Conservation (phyloP, 1,284 basidiomycete species). For the Microbotryum intermedium region DNA sequence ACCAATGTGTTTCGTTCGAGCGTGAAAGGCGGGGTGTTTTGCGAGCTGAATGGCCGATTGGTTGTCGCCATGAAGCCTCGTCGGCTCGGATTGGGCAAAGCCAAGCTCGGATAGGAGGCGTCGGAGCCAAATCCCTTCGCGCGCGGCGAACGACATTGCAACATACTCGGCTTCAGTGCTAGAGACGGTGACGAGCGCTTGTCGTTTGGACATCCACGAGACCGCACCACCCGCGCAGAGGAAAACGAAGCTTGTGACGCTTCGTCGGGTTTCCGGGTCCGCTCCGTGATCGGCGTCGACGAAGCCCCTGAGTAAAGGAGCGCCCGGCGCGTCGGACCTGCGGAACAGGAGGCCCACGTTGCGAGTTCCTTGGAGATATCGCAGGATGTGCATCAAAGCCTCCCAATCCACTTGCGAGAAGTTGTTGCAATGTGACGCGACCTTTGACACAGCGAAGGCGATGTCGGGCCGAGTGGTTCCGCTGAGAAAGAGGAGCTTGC, state of each 20-base stretch:
- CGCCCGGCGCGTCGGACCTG: not conserved
- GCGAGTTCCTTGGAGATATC: slow-evolving; percentile 48
- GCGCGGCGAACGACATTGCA: slow-evolving; percentile 45
- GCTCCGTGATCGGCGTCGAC: slow-evolving; percentile 44
- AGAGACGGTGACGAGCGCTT: slow-evolving; percentile 40
- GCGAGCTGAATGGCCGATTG: slow-evolving; percentile 31
- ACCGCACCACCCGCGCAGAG: slow-evolving; percentile 36
- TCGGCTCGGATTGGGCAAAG: slow-evolving; percentile 9
- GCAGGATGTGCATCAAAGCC: slow-evolving; percentile 42
- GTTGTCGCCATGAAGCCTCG: slow-evolving; percentile 34
- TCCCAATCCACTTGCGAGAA: slow-evolving; percentile 40
- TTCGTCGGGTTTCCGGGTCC: slow-evolving; percentile 35
- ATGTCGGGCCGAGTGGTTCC: slow-evolving; percentile 44
- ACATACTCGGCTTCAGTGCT: slow-evolving; percentile 45
- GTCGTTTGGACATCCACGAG: slow-evolving; percentile 43
- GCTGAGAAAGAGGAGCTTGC: slow-evolving; percentile 43
- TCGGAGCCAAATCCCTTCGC: slow-evolving; percentile 42
- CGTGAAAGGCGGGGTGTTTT: slow-evolving; percentile 28
- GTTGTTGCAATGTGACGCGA: slow-evolving; percentile 38
- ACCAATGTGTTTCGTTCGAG: slow-evolving; percentile 36
- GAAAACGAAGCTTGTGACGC: slow-evolving; percentile 43
- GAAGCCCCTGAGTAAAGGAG: slow-evolving; percentile 38
- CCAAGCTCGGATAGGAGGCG: slow-evolving; percentile 32
- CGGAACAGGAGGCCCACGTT: slow-evolving; percentile 33
- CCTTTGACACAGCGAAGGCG: slow-evolving; percentile 38